These are phyloP conservation scores for Fusarium concolor DNA, from an alignment of 2,329 filamentous ascomycete genomes.

Conservation along the genomic window DNA sequence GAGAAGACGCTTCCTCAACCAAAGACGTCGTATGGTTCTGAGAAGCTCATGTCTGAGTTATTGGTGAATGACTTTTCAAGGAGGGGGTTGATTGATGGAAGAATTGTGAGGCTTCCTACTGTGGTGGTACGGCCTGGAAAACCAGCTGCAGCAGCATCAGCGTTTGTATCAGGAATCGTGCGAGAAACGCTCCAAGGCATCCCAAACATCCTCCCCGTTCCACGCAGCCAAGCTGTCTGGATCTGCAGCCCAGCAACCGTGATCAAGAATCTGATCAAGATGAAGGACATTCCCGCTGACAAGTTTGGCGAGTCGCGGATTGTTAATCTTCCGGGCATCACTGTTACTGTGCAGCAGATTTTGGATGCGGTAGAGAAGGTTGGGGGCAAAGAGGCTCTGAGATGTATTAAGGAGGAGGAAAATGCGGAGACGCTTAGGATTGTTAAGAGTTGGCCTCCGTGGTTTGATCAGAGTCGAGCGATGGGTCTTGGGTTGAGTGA, in stretches of 20 bases:
- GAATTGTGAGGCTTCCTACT: constrained; percentile 68
- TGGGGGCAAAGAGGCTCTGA: constrained; percentile 58
- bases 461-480: constrained; percentile 64
- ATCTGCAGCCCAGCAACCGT: constrained; percentile 64
- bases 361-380: constrained; percentile 62
- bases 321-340: constrained; percentile 64
- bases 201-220: constrained; percentile 60
- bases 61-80: constrained; percentile 54
- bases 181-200: constrained; percentile 64
- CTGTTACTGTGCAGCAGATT: constrained; percentile 65
- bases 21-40: constrained; percentile 70
- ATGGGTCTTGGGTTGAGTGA: constrained; percentile 62
- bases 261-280: constrained; percentile 60
- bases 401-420: constrained; percentile 59
- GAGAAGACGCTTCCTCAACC: constrained; percentile 54
- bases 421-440: constrained; percentile 61
- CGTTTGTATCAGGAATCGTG: constrained; percentile 71
- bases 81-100: constrained; percentile 66
- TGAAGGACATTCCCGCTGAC: constrained; percentile 55
- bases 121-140: constrained; percentile 70
- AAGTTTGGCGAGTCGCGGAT: constrained; percentile 55
- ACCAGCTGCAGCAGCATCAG: constrained; percentile 70
- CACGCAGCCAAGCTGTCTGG: constrained; percentile 61
- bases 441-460: constrained; percentile 65
- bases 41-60: constrained; percentile 71